Base-by-base conservation (phyloP, 768 basidiomycete genomes). In the Boletus fagicola region DNA sequence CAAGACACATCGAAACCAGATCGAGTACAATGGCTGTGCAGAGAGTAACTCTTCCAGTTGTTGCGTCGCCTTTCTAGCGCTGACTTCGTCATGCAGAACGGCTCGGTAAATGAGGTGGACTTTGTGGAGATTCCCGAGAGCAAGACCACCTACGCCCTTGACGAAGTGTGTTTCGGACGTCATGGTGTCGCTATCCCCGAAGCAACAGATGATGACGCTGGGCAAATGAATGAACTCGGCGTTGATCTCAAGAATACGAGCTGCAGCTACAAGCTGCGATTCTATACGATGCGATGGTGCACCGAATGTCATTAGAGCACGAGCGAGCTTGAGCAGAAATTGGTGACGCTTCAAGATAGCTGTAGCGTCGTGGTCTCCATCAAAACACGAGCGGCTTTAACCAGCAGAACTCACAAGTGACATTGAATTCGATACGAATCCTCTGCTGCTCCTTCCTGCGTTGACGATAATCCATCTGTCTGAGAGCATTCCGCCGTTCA, bases 211-310 rank as follows among this genome's bases (percentile, higher is more conserved):
- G 62, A 92, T 88, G 60, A 91, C 81, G 18, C 80, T 82, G 24
- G 90, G 91, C 15, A 92, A 76, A 72, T 94, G 89, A 40, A 96
- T 88, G 68, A 94, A 95, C 69, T 95, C 92, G 45, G 92, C 92
- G 69, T 92, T 86, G 53, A 97, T 84, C 65, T 94, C 93, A 18
- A 98, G 85, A 51, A 94, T 93, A 16, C 86, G 82, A 0, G 94
- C 92, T 9, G 92, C 92, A 11, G 94, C 89, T 33, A 88, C 79
- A 39, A 98, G 84, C 69, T 97, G 94, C 3, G 92, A 88, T 73
- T 96, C 94, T 58, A 98, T 90, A 33, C 95, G 85, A 74, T 98
- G 95, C 24, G 92, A 93, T 0, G 94, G 93, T 18, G 94, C 92
- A 5, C 94, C 93, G 67, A 91, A 95, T 13, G 86, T 86, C 90